Evolutionary conservation across 805 yeast genomes (phyloP).

Genomic region (Myxozyma neglecta): DNA sequence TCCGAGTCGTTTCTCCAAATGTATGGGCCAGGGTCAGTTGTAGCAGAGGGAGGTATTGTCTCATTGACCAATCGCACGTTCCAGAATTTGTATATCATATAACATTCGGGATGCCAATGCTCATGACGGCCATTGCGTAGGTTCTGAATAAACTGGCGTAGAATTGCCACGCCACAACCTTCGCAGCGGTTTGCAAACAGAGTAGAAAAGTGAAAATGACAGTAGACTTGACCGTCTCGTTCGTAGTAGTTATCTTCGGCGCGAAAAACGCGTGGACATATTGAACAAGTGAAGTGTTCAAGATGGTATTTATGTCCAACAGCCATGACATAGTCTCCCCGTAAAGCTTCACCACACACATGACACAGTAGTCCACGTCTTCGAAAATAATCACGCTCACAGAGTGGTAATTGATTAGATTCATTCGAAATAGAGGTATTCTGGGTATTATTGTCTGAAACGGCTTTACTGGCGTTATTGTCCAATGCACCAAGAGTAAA

Average conservation of each 20-base stretch:
- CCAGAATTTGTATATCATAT: constrained; percentile 97
- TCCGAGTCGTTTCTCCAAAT: constrained; percentile 39
- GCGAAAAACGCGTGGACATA: constrained; percentile 83
- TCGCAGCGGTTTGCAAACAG: constrained; percentile 84
- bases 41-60: constrained; percentile 42
- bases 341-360: constrained; percentile 77
- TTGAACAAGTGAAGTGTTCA: constrained; percentile 90
- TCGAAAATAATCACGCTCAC: constrained; percentile 90
- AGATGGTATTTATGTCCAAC: constrained; percentile 88
- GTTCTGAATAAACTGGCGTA: constrained; percentile 91
- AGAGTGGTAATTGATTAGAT: constrained; percentile 52
- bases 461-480: constrained; percentile 48
- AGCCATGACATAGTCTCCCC: constrained; percentile 94
- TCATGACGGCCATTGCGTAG: constrained; percentile 87
- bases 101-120: constrained; percentile 99
- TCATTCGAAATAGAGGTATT: no score
- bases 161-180: constrained; percentile 87
- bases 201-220: constrained; percentile 90
- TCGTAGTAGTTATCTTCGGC: constrained; percentile 90
- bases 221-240: constrained; percentile 75
- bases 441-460: no score
- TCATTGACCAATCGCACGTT: constrained; percentile 72
- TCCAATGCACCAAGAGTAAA: constrained; percentile 64
- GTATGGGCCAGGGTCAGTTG: constrained; percentile 23
- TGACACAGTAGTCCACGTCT: constrained; percentile 82